Base-by-base conservation (phyloP, 1,139 yeast genomes). In the Maudiozyma humilis region DNA sequence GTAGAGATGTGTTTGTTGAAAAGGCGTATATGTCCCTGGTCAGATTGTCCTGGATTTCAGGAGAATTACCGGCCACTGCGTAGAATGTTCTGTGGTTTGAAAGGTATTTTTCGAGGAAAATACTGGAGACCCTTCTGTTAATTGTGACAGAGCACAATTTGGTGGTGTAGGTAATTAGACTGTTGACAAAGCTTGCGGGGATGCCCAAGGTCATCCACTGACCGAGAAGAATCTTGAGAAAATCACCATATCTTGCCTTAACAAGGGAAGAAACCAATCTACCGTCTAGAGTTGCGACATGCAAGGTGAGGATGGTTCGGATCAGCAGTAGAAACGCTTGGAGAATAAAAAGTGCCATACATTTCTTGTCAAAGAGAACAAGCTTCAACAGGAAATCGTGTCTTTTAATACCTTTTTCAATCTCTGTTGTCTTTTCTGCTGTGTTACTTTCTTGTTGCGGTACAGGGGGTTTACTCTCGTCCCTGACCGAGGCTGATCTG, bases 271-370 rank as follows among this genome's bases (percentile, higher is more conserved):
- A 88, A 4, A 89, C 96, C 44, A 89, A 69, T 56, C 73, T 71
- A 54, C 97, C 96, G 63, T 89, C 97, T 48, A 89, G 70, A 15
- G 82, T 78, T 3, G 96, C 96, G 18, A 88, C 93, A 56, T 81
- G 79, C 42, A 89, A 72, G 1, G 96, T 82, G 33, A 89, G 67
- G 33, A 82, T 64, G 0, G 96, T 93, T 52, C 95, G 73, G 4
- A 75, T 55, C 2, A 85, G 75, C 42, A 88, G 69, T 20, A 87
- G 69, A 0, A 70, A 62, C 6, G 88, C 64, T 62, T 89, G 95
- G 0, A 77, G 56, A 0, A 65, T 52, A 38, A 87, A 72, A 13
- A 60, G 42, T 5, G 48, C 13, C n/a, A 60, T 17, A 47, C 63
- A 57, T 47, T 52, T 57, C 41, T 52, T 60, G 44, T 61, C 61